Conservation (phyloP, 2,329 filamentous ascomycete genomes). For the Trichoderma arundinaceum region DNA sequence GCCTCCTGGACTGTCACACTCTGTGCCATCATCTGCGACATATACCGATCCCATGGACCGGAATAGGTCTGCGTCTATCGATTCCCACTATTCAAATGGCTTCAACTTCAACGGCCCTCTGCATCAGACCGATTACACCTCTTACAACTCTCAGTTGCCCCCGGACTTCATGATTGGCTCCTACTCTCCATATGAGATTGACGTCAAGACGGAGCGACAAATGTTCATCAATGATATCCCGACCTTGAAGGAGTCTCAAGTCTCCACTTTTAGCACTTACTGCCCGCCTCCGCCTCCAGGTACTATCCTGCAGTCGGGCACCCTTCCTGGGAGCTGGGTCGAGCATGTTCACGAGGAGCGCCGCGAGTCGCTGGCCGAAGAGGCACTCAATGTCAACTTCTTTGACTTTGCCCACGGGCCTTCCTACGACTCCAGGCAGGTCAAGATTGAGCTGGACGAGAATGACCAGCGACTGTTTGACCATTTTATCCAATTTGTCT, state of each 20-base stretch:
- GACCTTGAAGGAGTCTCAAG: constrained; percentile 81
- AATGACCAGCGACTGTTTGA: constrained; percentile 84
- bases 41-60: constrained; percentile 76
- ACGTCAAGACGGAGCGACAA: constrained; percentile 93
- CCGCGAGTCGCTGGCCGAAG: constrained; percentile 70
- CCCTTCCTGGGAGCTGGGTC: constrained; percentile 67
- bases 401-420: constrained; percentile 79
- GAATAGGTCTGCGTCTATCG: constrained; percentile 77
- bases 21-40: constrained; percentile 78
- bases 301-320: constrained; percentile 67
- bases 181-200: constrained; percentile 85
- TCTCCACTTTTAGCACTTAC: constrained; percentile 92
- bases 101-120: constrained; percentile 75
- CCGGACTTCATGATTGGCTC: constrained; percentile 62
- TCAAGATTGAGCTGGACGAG: constrained; percentile 83
- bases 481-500: constrained; percentile 87
- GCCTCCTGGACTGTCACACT: constrained; percentile 80
- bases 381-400: constrained; percentile 75
- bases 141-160: constrained; percentile 68
- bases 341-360: constrained; percentile 46
- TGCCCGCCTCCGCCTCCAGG: constrained; percentile 76
- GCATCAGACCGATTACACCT: constrained; percentile 60
- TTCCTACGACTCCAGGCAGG: constrained; percentile 66
- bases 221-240: constrained; percentile 93
- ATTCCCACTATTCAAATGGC: constrained; percentile 75